These are phyloP conservation scores for Zygotorulaspora danielsina DNA, from an alignment of 805 yeast species.

Conservation along the genomic window DNA sequence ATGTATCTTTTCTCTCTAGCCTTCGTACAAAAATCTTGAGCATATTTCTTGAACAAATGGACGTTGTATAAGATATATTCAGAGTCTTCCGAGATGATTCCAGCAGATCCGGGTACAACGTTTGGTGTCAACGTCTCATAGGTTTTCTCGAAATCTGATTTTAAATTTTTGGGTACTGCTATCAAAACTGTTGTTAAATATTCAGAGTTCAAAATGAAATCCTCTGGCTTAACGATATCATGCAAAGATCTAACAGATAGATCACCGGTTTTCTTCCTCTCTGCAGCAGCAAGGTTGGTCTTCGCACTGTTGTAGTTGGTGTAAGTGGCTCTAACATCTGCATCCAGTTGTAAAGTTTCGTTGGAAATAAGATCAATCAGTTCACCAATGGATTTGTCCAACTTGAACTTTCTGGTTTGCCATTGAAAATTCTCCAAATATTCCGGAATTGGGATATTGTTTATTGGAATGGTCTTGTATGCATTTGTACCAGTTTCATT, in stretches of 20 bases:
- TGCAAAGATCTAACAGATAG: constrained; percentile 86
- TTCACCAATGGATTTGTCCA: constrained; percentile 77
- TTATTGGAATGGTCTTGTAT: constrained; percentile 50
- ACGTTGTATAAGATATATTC: constrained; percentile 74
- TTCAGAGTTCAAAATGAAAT: constrained; percentile 82
- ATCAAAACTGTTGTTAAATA: constrained; percentile 79
- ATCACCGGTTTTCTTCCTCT: constrained; percentile 91
- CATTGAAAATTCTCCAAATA: constrained; percentile 76
- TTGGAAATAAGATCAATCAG: constrained; percentile 63
- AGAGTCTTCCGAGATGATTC: constrained; percentile 60
- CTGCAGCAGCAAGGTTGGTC: constrained; percentile 79
- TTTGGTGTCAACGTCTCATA: constrained; percentile 76
- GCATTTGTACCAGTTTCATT: constrained; percentile 42
- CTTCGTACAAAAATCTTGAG: constrained; percentile 60
- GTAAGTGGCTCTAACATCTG: constrained; percentile 75
- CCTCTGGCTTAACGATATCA: constrained; percentile 75
- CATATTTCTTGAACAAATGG: constrained; percentile 79
- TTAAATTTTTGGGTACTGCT: constrained; percentile 73
- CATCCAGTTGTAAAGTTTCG: constrained; percentile 79
- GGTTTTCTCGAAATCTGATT: constrained; percentile 54
- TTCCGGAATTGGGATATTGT: constrained; percentile 47
- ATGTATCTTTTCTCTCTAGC: constrained; percentile 84
- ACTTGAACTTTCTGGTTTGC: constrained; percentile 82
- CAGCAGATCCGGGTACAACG: constrained; percentile 91
- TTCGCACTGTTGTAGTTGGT: constrained; percentile 76